Percentiles rank a stretch among this genome's conserved stretches.
Evolutionary conservation across 2,329 filamentous ascomycete genomes (phyloP).

Genomic region (Aureobasidium namibiae): DNA sequence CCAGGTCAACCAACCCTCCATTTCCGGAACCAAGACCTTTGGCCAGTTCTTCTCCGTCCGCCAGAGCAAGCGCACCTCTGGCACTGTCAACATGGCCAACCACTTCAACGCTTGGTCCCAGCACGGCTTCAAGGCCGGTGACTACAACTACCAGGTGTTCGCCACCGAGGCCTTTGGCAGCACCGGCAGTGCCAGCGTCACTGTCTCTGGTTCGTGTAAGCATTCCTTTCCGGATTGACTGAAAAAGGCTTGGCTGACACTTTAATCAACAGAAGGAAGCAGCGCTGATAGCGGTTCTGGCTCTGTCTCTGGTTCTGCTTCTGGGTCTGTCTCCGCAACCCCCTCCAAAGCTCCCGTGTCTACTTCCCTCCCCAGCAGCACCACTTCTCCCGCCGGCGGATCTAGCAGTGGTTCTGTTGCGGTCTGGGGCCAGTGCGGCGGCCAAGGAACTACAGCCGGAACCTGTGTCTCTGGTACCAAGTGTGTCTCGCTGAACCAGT

Average conservation of each 20-base stretch:
- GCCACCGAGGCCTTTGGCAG: conserved; percentile 36
- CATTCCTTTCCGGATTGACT: background rate
- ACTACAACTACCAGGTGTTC: conserved; percentile 46
- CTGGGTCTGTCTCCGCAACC: background rate
- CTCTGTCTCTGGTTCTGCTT: background rate
- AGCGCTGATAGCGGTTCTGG: background rate
- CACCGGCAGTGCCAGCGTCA: conserved; percentile 22
- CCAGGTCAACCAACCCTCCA: conserved; percentile 39
- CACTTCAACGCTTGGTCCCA: conserved; percentile 49
- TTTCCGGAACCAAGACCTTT: conserved; percentile 47
- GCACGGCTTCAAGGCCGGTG: conserved; percentile 41
- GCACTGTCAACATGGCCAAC: conserved; percentile 41
- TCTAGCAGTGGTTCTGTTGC: background rate
- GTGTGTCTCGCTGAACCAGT: background rate
- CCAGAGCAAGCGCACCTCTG: conserved; percentile 40
- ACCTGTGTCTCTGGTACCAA: background rate
- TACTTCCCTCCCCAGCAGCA: background rate
- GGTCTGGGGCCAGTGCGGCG: background rate
- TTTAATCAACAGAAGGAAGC: background rate
- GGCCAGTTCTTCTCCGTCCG: conserved; percentile 48
- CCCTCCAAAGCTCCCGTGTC: background rate
- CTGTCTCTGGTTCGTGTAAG: conserved; percentile 6
- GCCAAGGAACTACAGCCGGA: background rate
- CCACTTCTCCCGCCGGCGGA: background rate
- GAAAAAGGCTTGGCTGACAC: background rate